These are phyloP conservation scores for Myxozyma neglecta DNA, from an alignment of 805 yeast species.

Conservation along the genomic window DNA sequence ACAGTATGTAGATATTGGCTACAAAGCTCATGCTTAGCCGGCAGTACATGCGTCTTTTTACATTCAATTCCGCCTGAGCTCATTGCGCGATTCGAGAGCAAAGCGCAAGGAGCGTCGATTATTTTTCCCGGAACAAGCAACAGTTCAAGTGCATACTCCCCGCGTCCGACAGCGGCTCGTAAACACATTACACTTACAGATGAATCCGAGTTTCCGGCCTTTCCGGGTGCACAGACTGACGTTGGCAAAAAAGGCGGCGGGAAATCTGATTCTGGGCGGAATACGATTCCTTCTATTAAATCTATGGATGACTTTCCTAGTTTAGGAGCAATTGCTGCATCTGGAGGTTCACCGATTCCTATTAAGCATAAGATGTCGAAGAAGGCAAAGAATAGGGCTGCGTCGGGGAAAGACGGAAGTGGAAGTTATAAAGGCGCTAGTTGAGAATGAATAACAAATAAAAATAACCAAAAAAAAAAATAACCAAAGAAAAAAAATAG, in stretches of 20 bases:
- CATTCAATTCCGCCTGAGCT: constrained; percentile 43
- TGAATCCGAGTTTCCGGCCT: constrained; percentile 25
- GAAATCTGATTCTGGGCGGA: not conserved
- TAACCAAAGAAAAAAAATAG: not conserved
- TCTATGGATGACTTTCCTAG: constrained; percentile 22
- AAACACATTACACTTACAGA: constrained; percentile 19
- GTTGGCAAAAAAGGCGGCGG: not conserved
- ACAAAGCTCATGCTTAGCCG: constrained; percentile 47
- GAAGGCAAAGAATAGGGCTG: not conserved
- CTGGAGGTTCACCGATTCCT: not conserved
- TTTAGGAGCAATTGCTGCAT: not conserved
- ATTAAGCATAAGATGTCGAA: not conserved
- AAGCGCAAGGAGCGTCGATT: constrained; percentile 14
- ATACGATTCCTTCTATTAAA: constrained; percentile 5
- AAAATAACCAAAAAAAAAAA: not conserved
- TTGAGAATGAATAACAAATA: not conserved
- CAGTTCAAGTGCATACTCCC: not conserved
- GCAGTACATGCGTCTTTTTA: constrained; percentile 45
- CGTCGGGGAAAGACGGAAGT: not conserved
- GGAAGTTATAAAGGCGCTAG: not conserved
- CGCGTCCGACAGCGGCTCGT: not conserved
- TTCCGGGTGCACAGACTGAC: constrained; percentile 2
- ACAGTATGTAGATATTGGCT: constrained; percentile 51
- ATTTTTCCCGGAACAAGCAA: constrained; percentile 10
- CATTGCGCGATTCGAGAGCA: constrained; percentile 17